A percentile compares a stretch with the other conserved stretches of the same genome.
phyloP scores from a whole-genome alignment of 2,329 filamentous ascomycete species.

The Drechslera avenae region DNA sequence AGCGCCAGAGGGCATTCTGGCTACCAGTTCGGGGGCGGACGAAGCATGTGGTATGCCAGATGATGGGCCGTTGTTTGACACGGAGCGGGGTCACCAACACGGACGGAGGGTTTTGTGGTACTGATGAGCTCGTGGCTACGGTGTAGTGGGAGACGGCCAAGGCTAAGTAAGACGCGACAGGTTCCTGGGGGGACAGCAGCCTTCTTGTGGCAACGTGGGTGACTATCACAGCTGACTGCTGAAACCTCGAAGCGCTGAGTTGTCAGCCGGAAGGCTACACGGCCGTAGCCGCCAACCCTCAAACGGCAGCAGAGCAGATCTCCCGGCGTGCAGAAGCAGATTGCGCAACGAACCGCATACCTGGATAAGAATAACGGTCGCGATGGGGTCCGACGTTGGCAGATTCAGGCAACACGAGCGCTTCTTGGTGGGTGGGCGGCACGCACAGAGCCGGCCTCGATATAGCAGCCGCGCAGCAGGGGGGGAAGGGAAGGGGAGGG shows the following conservation, averaged over 20 bases:
- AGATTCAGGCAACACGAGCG: conserved; percentile 37
- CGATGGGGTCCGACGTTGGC: conserved; percentile 18
- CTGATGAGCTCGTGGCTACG: background rate
- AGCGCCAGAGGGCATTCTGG: too few relatives aligned
- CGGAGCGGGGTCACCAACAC: background rate
- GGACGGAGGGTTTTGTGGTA: background rate
- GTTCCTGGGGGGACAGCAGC: conserved; percentile 4
- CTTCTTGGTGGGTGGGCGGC: conserved; percentile 35
- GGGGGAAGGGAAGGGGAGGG: too few relatives aligned
- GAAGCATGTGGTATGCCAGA: background rate
- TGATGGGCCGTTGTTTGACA: background rate
- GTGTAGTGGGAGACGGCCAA: background rate
- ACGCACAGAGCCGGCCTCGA: conserved; percentile 18
- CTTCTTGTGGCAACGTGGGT: conserved; percentile 9
- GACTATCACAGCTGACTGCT: conserved; percentile 15
- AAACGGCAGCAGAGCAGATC: conserved; percentile 14
- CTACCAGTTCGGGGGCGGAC: background rate
- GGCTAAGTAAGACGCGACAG: background rate
- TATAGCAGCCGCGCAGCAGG: conserved; percentile 33
- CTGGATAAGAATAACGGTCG: conserved; percentile 16
- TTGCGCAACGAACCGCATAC: conserved; percentile 24
- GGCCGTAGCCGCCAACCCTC: conserved; percentile 18
- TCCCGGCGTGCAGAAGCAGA: conserved; percentile 12
- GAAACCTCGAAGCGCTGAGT: conserved; percentile 29
- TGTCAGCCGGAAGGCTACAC: conserved; percentile 13